These are phyloP conservation scores for Vigna angularis DNA, from an alignment of 306 rosid genomes.

Conservation along the genomic window DNA sequence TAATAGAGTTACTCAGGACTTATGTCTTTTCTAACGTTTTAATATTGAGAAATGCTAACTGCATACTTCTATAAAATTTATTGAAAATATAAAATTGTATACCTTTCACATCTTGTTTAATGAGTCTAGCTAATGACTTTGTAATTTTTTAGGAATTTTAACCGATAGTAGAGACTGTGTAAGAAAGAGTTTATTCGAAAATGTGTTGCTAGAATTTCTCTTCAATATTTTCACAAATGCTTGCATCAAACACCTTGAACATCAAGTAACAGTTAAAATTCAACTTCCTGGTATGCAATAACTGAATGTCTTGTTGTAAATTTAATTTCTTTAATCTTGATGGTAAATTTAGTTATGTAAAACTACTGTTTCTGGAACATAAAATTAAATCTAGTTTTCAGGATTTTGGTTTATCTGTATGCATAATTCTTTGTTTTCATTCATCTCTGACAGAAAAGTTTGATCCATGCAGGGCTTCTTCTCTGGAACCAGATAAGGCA, in stretches of 20 bases:
- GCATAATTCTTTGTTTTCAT: constrained; percentile 3
- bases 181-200: not conserved
- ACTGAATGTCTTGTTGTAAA: not conserved
- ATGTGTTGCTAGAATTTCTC: not conserved
- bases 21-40: not conserved
- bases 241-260: constrained; percentile 13
- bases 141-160: not conserved
- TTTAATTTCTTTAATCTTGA: not conserved
- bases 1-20: not conserved
- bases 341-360: constrained; percentile 9
- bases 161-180: not conserved
- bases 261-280: not conserved
- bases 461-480: constrained; percentile 70
- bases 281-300: not conserved
- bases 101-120: not conserved
- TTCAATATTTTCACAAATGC: constrained; percentile 1
- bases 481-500: constrained; percentile 82
- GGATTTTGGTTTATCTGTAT: not conserved
- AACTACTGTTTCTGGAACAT: constrained; percentile 21
- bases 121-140: not conserved
- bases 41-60: not conserved
- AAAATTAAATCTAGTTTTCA: constrained; percentile 6
- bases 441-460: constrained; percentile 33
- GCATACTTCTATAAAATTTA: not conserved
- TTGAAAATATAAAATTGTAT: not conserved